Evolutionary conservation across 441 rosid genomes (phyloP).

Genomic region (Populus hybrid): DNA sequence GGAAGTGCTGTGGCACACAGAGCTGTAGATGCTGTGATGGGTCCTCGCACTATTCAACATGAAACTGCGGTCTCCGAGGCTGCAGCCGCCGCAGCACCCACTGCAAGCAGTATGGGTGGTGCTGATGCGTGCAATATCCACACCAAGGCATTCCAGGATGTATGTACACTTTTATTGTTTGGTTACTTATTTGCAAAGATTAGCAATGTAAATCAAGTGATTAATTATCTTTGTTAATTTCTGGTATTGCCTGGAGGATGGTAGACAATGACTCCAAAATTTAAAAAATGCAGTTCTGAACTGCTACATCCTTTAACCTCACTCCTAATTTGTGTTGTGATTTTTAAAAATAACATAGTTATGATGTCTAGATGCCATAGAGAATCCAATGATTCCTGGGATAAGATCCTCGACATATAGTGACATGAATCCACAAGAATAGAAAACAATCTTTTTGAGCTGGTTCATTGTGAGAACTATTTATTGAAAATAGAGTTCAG

Average conservation of each 20-base stretch:
- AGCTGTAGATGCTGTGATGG: slow-evolving; percentile 92
- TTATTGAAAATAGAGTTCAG: background rate
- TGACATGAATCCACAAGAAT: background rate
- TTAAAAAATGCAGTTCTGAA: background rate
- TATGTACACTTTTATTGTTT: slow-evolving; percentile 23
- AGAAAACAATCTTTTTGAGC: background rate
- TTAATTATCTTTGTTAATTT: background rate
- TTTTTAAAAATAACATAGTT: background rate
- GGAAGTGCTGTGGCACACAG: slow-evolving; percentile 97
- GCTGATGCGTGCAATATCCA: slow-evolving; percentile 72
- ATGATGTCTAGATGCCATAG: background rate
- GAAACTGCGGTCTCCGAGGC: slow-evolving; percentile 63
- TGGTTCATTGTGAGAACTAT: background rate
- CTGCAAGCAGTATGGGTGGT: slow-evolving; percentile 33
- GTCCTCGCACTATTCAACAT: slow-evolving; percentile 88
- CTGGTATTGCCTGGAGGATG: background rate
- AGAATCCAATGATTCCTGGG: background rate
- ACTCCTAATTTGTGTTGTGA: background rate
- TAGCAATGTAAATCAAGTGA: background rate
- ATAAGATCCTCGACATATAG: background rate
- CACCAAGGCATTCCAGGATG: slow-evolving; percentile 96
- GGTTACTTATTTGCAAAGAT: background rate
- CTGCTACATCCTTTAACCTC: background rate
- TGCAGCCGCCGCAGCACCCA: slow-evolving; percentile 50
- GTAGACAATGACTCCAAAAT: background rate